Evolutionary conservation across 176 grass and related monocot genomes (phyloP).

Genomic region (Triticum aestivum): IWGSC_CS_RefSeq_v2.1 NC_057798.1:115190315-115190814

Average conservation of each 20-base stretch:
- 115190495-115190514: neutral
- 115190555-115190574: neutral
- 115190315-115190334: neutral
- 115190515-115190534: neutral
- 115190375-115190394: neutral
- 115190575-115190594: neutral
- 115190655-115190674: neutral
- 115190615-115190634: neutral
- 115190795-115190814: neutral
- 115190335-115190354: neutral
- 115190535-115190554: neutral
- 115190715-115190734: neutral
- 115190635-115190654: neutral
- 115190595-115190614: neutral
- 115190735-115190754: neutral
- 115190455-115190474: neutral
- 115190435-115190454: neutral
- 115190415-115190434: neutral
- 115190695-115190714: neutral
- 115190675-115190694: neutral
- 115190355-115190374: neutral
- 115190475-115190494: neutral
- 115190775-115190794: neutral
- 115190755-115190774: neutral
- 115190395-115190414: neutral